phyloP scores from a whole-genome alignment of 768 basidiomycete species.

The Lactarius deliciosus region DNA sequence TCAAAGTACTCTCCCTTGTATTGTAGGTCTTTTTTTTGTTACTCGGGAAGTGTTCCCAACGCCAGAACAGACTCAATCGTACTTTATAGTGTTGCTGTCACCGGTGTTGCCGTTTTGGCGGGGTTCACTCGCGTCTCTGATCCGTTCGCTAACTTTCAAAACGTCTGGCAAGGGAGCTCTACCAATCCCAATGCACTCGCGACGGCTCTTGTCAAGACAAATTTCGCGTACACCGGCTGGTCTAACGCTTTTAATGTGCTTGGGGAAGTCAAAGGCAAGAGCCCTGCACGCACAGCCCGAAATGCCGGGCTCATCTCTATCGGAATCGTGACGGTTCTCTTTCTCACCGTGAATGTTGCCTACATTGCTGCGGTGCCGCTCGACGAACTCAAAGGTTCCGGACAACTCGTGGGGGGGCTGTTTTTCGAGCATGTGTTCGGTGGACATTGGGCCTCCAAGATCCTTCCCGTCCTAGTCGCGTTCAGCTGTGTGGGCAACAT shows the following conservation, averaged over 20 bases:
- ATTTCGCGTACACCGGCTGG: constrained; percentile 37
- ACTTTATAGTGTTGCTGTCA: constrained; percentile 31
- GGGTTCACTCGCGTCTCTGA: constrained; percentile 35
- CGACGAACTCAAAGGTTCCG: constrained; percentile 44
- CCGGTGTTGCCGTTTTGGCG: constrained; percentile 33
- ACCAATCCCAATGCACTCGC: constrained; percentile 33
- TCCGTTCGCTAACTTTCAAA: constrained; percentile 36
- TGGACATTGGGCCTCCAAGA: constrained; percentile 33
- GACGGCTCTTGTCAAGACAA: constrained; percentile 36
- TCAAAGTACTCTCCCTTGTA: constrained; percentile 33
- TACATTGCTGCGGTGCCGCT: constrained; percentile 44
- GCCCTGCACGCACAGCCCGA: constrained; percentile 48
- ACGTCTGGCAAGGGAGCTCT: constrained; percentile 34
- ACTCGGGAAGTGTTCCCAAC: neutral
- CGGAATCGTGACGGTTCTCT: constrained; percentile 46
- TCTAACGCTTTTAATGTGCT: constrained; percentile 49
- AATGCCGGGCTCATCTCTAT: constrained; percentile 47
- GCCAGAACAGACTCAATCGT: constrained; percentile 11
- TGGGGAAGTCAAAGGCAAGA: constrained; percentile 40
- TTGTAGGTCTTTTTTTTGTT: constrained; percentile 24
- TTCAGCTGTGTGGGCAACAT: constrained; percentile 29
- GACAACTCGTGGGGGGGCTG: constrained; percentile 47
- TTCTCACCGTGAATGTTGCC: constrained; percentile 47
- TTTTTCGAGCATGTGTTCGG: constrained; percentile 55
- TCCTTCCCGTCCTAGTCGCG: constrained; percentile 26